Evolutionary conservation across 2,329 filamentous ascomycete species (phyloP).

Genomic region (Peltaster fructicola): DNA sequence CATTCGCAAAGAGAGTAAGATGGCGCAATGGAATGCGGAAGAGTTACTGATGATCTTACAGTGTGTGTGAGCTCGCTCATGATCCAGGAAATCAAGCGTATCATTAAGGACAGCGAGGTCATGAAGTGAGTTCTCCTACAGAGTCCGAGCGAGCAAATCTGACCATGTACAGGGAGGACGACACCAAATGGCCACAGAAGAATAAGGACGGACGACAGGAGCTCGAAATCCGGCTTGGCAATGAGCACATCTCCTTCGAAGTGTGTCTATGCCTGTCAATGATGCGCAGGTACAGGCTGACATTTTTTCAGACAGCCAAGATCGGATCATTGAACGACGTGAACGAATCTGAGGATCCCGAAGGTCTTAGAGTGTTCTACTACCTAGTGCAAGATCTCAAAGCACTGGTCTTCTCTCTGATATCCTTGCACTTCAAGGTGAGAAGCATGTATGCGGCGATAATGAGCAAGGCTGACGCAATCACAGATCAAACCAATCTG

Average conservation of each 20-base stretch:
- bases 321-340: slow-evolving; percentile 95
- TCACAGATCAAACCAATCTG: slow-evolving; percentile 18
- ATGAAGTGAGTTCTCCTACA: slow-evolving; percentile 50
- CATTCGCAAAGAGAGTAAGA: slow-evolving; percentile 96
- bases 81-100: slow-evolving; percentile 87
- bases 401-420: slow-evolving; percentile 88
- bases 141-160: slow-evolving; percentile 4
- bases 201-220: slow-evolving; percentile 98
- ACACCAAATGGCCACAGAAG: slow-evolving; percentile 96
- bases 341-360: slow-evolving; percentile 85
- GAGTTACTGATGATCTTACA: slow-evolving; percentile 24
- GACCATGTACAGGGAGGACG: slow-evolving; percentile 59
- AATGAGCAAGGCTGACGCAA: slow-evolving; percentile 1
- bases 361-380: slow-evolving; percentile 93
- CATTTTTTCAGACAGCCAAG: slow-evolving; percentile 61
- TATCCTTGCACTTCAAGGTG: slow-evolving; percentile 92
- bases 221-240: slow-evolving; percentile 81
- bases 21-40: neutral
- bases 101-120: slow-evolving; percentile 89
- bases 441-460: slow-evolving; percentile 1
- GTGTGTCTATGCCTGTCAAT: slow-evolving; percentile 30
- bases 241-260: slow-evolving; percentile 96
- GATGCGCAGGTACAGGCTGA: no score
- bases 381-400: slow-evolving; percentile 96
- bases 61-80: slow-evolving; percentile 91